Base-by-base conservation (phyloP, 2,329 filamentous ascomycete genomes). In the Tolypocladium ophioglossoides region DNA sequence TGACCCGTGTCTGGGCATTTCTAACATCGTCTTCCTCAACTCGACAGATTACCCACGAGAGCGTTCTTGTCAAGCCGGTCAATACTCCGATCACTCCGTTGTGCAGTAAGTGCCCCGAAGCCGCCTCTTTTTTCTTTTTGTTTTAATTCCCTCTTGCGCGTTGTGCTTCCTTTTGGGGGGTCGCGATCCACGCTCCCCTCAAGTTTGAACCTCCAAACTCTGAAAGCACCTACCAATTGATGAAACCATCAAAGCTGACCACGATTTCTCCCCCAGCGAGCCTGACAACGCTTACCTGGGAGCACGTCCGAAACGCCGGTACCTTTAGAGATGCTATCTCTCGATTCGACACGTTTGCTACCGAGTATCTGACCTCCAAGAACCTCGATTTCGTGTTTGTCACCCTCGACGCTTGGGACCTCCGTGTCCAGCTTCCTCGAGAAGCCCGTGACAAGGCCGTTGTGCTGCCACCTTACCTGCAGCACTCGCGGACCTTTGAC, bases 371-470 rank as follows among this genome's bases (percentile, higher is more conserved):
- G 63, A 84, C 89, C 53, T 86, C 85, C 61, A 91, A 95, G 72
- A 94, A 95, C 70, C 83, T 94, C 68, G 92, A 96, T 66, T 99
- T 99, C 70, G 91, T 95, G 60, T 99, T 99, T 71, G 94, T 99
- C 57, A 99, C 94, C 44, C 84, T 99, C 65, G 95, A 97, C 72
- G 91, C 92, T 48, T 99, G 94, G 94, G 94, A 99, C 70, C 84
- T 99, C 57, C 90, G 94, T 63, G 94, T 99, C 55, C 94, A 99
- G 78, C 83, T 99, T 68, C 94, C 94, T 50, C 89, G 94, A 59
- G 94, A 99, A 77, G 94, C 94, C 67, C 89, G 94, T 65, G 94
- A 99, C 77, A 99, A 99, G 80, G 88, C 91, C 61, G 94, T 97
- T 44, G 94, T 97, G 52, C 83, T 99, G 38, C 94, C 94, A 24